phyloP scores from a whole-genome alignment of 495 filamentous ascomycete species.

The Penicillium malachiteum region DNA sequence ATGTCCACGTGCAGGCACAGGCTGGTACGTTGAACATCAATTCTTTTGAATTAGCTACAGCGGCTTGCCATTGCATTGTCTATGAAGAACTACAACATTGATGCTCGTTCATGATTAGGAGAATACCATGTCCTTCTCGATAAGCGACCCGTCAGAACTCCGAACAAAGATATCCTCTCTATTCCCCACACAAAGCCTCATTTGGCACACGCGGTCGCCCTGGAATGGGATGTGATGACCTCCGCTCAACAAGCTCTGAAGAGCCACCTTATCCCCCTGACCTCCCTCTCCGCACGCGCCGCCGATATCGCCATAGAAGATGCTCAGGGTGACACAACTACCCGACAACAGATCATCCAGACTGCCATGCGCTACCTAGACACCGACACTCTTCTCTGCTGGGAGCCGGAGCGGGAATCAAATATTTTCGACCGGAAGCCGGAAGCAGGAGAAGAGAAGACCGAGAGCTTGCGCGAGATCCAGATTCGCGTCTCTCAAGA shows the following conservation, averaged over 20 bases:
- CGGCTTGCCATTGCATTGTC: background rate
- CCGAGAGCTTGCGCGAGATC: constrained; percentile 63
- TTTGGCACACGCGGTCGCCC: constrained; percentile 80
- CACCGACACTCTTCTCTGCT: constrained; percentile 93
- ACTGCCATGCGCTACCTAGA: constrained; percentile 82
- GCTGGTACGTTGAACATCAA: constrained; percentile 37
- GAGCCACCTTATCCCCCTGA: constrained; percentile 85
- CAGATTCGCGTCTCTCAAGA: constrained; percentile 66
- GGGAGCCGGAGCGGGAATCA: constrained; percentile 63
- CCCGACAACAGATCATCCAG: constrained; percentile 58
- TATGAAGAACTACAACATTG: constrained; percentile 16
- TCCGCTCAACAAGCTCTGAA: constrained; percentile 74
- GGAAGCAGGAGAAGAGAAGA: constrained; percentile 20
- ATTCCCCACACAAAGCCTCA: constrained; percentile 73
- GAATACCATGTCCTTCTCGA: constrained; percentile 75
- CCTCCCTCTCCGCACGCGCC: constrained; percentile 76
- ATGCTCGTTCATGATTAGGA: constrained; percentile 38
- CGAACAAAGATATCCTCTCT: constrained; percentile 66
- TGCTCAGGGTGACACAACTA: constrained; percentile 40
- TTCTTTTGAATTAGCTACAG: background rate
- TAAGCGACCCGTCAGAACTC: constrained; percentile 72
- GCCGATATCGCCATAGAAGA: constrained; percentile 73
- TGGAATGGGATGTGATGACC: constrained; percentile 88
- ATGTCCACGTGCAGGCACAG: constrained; percentile 62
- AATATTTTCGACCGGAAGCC: constrained; percentile 23